Base-by-base conservation (phyloP, 441 rosid genomes). In the Manihot esculenta region DNA sequence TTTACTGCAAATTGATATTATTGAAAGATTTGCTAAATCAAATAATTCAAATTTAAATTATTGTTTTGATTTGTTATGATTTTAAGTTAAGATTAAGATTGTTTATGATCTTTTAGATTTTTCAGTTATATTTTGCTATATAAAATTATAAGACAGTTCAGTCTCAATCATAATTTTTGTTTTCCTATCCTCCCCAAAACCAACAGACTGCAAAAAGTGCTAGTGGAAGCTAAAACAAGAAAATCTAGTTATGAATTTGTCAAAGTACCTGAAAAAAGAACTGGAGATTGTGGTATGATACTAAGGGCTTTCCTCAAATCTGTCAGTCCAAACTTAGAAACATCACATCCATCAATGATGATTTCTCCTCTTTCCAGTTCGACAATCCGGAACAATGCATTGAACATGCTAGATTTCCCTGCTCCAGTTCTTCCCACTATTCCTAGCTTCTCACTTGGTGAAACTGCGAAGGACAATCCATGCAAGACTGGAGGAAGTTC, bases 341-440 rank as follows among this genome's bases (percentile, higher is more conserved):
- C 77, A 76, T 92, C 89, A 75, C 58, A 85, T 41, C 84, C 94
- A 83, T 94, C 98, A 69, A 94, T 86, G 68, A 78, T 47, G 51
- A 96, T 83, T 68, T 86, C 87, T 78, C 99, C 99, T 30, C 78
- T 86, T 80, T 96, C 95, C 2, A 90, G 51, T 79, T 96, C 99
- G 27, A 94, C 97, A 50, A 96, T 89, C 72, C 98, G 87, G 77
- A 87, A 96, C 58, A 94, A 82, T 47, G 99, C 95, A 85, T 90
- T 96, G 59, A 96, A 78, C 94, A 96, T 84, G 74, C 98, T 94
- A 67, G 98, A 92, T 80, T 96, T 96, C 63, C 99, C 99, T 0
- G 98, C 97, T 57, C 99, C 99, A 15, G 99, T 96, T 87, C 99
- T 90, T 76, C 99, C 98, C 70, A 86, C 99, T 58, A 96, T 85